Evolutionary conservation across 2,329 filamentous ascomycete genomes (phyloP).

Genomic region (Daldinia eschscholtzii): DNA sequence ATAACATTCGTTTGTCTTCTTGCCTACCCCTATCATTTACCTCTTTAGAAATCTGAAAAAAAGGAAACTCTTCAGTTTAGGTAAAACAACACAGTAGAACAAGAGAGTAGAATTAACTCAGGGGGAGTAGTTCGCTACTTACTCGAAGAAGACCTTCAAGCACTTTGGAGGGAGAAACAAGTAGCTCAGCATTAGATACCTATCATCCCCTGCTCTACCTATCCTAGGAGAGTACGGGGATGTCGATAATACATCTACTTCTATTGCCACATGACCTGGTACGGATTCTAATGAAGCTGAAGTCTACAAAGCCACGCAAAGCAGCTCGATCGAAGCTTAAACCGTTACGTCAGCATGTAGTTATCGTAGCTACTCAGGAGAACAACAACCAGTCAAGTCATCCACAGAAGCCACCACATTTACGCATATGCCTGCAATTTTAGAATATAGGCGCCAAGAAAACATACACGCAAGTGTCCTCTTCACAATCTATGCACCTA

Average conservation of each 20-base stretch:
- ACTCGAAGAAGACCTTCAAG: neutral
- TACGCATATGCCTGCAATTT: neutral
- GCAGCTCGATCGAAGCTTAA: neutral
- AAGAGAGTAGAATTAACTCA: neutral
- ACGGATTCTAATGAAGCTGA: neutral
- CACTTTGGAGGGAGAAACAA: neutral
- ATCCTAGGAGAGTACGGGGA: neutral
- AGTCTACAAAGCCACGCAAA: neutral
- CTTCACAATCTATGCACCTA: neutral
- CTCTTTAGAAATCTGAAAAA: neutral
- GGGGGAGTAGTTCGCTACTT: neutral
- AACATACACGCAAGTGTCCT: neutral
- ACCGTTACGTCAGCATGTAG: neutral
- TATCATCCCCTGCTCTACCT: neutral
- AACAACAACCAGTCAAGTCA: neutral
- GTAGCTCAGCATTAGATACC: neutral
- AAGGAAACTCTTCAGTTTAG: neutral
- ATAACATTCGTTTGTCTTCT: neutral
- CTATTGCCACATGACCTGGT: neutral
- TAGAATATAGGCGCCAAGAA: neutral
- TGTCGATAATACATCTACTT: neutral
- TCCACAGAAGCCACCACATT: no score
- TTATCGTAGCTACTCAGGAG: neutral
- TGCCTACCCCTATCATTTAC: neutral
- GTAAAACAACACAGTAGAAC: neutral